Evolutionary conservation across 1,139 yeast species (phyloP), one percentile per base, ranked within the genome.

Genomic region (Candida smagusa): DNA sequence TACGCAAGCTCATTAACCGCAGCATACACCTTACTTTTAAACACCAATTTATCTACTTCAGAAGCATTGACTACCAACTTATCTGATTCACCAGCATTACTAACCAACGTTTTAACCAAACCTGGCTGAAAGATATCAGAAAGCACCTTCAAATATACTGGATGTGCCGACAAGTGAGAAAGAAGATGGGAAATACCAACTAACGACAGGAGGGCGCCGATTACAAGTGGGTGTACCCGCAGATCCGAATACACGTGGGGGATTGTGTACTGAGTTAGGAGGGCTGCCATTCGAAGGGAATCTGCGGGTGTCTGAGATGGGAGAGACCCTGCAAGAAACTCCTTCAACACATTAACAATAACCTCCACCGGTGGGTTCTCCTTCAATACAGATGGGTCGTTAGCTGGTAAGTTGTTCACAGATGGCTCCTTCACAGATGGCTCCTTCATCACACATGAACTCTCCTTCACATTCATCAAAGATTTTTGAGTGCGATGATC

Each of bases 11-110:
- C 72, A 31, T 56, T 58, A 7, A 57, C 48, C 4, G 54, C 37
- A 0, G 65, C 39, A 34, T 58, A 61, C 4, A 50, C 39, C 34
- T 49, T 55, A 0, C 76, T 75, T 36, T 56, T 64, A 45, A 63
- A 69, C 5, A 71, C 12, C 7, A 69, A 46, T 38, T 63, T 66
- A 37, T 68, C 72, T 9, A 68, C 44, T 39, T 69, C 75, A 35
- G n/a, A n/a, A n/a, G n/a, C n/a, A 22, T 2, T 35, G 38, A 7
- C 22, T 22, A 16, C 41, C 16, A 16, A n/a, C 6, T 63, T 66
- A 37, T 68, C 72, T 9, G 67, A 43, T 39, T 69, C 19, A 3
- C 19, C 19, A 16, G 19, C 19, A 5, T 16, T 16, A 9, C 22
- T 12, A 19, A 52, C 35, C 29, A 64, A 37, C 3, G 33, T 39